Evolutionary conservation across 1,284 basidiomycete species (phyloP).

Genomic region (Xanthoconium separans): DNA sequence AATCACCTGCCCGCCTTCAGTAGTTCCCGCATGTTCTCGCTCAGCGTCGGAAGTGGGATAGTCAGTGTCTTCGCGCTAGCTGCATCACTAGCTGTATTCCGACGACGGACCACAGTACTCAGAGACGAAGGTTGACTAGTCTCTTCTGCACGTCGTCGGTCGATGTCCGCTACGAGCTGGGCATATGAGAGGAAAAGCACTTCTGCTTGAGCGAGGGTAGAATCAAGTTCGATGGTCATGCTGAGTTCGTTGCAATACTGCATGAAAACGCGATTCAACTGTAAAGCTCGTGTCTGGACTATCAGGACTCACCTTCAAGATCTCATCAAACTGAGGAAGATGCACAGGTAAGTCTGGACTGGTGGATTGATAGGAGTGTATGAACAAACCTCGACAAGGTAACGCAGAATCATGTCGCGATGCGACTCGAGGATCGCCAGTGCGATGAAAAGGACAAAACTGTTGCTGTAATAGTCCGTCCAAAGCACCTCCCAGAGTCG

Average conservation of each 20-base stretch:
- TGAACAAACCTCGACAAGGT: constrained; percentile 78
- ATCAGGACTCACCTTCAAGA: constrained; percentile 66
- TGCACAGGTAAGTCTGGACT: constrained; percentile 9
- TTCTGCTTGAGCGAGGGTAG: constrained; percentile 90
- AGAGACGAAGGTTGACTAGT: constrained; percentile 10
- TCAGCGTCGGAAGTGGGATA: constrained; percentile 43
- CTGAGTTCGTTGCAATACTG: constrained; percentile 92
- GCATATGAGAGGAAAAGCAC: constrained; percentile 86
- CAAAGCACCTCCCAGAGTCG: constrained; percentile 96
- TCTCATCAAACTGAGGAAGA: constrained; percentile 69
- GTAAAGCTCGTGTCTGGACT: background rate
- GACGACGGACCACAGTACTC: constrained; percentile 32
- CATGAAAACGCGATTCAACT: constrained; percentile 3
- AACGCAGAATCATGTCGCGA: constrained; percentile 89
- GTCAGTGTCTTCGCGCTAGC: constrained; percentile 18
- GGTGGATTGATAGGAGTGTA: background rate
- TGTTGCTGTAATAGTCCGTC: constrained; percentile 86
- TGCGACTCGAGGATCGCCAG: constrained; percentile 93
- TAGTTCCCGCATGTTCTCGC: constrained; percentile 57
- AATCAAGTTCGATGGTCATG: constrained; percentile 92
- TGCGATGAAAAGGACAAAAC: constrained; percentile 93
- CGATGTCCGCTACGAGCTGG: constrained; percentile 86
- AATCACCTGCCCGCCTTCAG: constrained; percentile 41
- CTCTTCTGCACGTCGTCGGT: constrained; percentile 66
- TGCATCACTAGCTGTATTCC: constrained; percentile 5